Base-by-base conservation (phyloP, 2,329 filamentous ascomycete genomes). In the Metarhizium rileyi region DNA sequence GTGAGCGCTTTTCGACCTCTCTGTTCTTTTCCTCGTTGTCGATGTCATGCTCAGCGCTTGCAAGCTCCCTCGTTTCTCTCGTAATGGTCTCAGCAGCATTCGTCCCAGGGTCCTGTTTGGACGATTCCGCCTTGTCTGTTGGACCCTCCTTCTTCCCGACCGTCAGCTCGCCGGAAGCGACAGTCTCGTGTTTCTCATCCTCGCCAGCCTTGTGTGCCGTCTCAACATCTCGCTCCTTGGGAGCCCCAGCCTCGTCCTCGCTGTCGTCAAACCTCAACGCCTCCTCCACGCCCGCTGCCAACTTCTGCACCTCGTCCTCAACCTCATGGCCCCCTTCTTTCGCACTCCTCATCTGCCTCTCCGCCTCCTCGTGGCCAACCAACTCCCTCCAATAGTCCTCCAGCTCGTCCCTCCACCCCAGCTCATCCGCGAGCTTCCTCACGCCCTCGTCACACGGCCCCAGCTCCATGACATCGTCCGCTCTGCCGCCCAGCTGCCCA, bases 401-500 rank as follows among this genome's bases (percentile, higher is more conserved):
- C 16, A 98, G 72, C 61, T 97, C 91, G 2, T 88, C 81, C 8
- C 78, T 67, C 93, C 93, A 98, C 1, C 90, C 91, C 41, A 95
- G 75, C 26, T 83, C 83, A 55, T 84, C 75, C 1, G 91, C 90
- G 33, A 98, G 73, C 63, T 80, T 82, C 48, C 86, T 76, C 1
- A 97, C 84, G 1, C 90, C 89, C 0, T 74, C 73, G 64, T 98
- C 91, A 63, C 90, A 96, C 58, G 90, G 83, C 1, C 86, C 89
- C 2, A 97, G 71, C 35, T 88, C 66, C 5, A 95, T 62, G 0
- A 98, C 90, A 67, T 98, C 93, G 61, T 98, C 90, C 0, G 84
- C 63, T 25, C 88, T 73, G 7, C 76, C 76, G 1, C 93, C 93
- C 33, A 98, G 64, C 20, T 80, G 80, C 0, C 93, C 91, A 0